Evolutionary conservation across 78 protist genomes (phyloP).

Genomic region (Protostelium mycophagum): DNA sequence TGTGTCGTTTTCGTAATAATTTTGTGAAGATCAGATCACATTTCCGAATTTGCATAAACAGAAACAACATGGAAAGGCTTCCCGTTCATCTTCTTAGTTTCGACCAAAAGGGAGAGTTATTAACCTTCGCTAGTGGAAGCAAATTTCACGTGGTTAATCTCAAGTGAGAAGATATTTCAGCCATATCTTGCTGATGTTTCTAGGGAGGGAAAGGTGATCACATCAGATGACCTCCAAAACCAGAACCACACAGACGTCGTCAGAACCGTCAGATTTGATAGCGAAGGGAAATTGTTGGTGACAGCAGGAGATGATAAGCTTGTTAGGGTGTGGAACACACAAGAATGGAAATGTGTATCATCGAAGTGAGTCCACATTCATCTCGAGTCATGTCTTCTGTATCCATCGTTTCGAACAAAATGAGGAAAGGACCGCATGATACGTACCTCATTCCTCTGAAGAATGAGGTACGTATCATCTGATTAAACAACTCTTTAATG

Average conservation of each 20-base stretch:
- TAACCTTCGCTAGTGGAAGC: neutral
- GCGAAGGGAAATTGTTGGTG: neutral
- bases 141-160: neutral
- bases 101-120: neutral
- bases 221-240: neutral
- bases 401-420: too few species aligned
- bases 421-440: too few species aligned
- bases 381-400: neutral
- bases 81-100: neutral
- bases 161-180: neutral
- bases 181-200: neutral
- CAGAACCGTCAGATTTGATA: neutral
- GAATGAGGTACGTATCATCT: too few species aligned
- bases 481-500: neutral
- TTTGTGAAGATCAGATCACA: too few species aligned
- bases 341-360: neutral
- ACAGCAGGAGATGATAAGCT: neutral
- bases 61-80: neutral
- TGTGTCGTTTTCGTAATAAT: too few species aligned
- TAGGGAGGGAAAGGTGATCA: neutral
- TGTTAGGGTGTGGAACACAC: neutral
- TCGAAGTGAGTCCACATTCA: neutral
- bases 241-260: neutral
- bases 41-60: too few species aligned
- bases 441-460: too few species aligned